Base-by-base conservation (phyloP, 139 green algal species). In the Asterochloris erici region DNA sequence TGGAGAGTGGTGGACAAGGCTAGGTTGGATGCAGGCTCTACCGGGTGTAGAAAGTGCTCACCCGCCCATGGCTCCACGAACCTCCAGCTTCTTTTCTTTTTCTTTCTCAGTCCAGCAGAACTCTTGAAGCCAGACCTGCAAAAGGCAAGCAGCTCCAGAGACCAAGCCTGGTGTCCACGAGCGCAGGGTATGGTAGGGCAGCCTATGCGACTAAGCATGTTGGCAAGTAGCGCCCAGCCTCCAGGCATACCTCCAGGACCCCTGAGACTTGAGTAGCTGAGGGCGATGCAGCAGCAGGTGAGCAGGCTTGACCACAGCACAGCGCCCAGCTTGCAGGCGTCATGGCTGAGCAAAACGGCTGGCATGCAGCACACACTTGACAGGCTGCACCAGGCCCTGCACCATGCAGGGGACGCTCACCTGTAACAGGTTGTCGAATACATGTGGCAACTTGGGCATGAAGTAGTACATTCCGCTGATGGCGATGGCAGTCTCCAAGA, bases 111-210 rank as follows among this genome's bases (percentile, higher is more conserved):
- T 83, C 83, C 83, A 86, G 2, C 70, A 80, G 73, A 86, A 86
- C 71, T 81, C 70, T 77, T 83, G 78, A 63, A 86, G 63, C 83
- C 83, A 86, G 14, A 86, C 78, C 83, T 86, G 83, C 63, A 61
- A 10, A 6, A 70, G 28, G 68, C 15, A 15, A 76, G 26, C 14
- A 38, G 26, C 26, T 47, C 1, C 68, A n/a, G 24, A 54, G 17
- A 1, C 27, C 9, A 24, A 16, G 11, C 13, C 12, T n/a, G 63
- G 21, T 62, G 12, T 6, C n/a, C 19, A 23, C 38, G 1, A 21
- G 47, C 12, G 27, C 60, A 11, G 10, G 16, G 19, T 14, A 0
- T 70, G 19, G 14, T 6, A 73, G 17, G 19, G 12, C 15, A 69
- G 21, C 29, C 61, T 69, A 54, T 54, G 38, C 6, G 38, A 54